These are phyloP conservation scores for Kregervanrija delftensis DNA, from an alignment of 805 yeast genomes.

Conservation along the genomic window DNA sequence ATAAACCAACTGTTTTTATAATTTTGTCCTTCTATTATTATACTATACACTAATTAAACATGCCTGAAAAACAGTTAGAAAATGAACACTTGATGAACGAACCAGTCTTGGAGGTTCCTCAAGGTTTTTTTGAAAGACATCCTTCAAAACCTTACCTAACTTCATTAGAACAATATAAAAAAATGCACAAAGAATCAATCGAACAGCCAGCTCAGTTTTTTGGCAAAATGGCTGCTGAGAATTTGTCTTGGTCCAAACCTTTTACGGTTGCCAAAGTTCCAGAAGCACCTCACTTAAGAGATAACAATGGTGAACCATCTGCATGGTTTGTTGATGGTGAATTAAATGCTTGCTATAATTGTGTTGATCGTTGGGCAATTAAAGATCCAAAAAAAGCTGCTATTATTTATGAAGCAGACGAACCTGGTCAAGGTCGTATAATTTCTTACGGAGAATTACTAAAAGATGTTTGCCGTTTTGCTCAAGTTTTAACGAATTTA, in stretches of 20 bases:
- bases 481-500: conserved; percentile 58
- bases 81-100: conserved; percentile 29
- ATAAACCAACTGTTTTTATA: background rate
- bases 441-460: conserved; percentile 68
- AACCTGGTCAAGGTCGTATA: conserved; percentile 53
- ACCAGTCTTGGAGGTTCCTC: conserved; percentile 23
- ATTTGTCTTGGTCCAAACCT: conserved; percentile 46
- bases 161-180: conserved; percentile 43
- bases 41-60: conserved; percentile 1
- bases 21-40: background rate
- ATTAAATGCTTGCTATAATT: conserved; percentile 72
- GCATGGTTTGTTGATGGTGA: conserved; percentile 80
- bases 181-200: conserved; percentile 47
- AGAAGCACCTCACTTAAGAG: conserved; percentile 32
- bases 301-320: conserved; percentile 43
- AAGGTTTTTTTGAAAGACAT: conserved; percentile 33
- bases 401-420: conserved; percentile 76
- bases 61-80: conserved; percentile 23
- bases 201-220: conserved; percentile 49
- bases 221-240: conserved; percentile 44
- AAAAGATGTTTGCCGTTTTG: conserved; percentile 61
- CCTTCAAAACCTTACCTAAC: conserved; percentile 40
- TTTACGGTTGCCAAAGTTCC: conserved; percentile 44
- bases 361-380: conserved; percentile 78
- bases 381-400: conserved; percentile 67